Conservation (phyloP, 495 filamentous ascomycete species). For the Sporormia fimetaria region DNA sequence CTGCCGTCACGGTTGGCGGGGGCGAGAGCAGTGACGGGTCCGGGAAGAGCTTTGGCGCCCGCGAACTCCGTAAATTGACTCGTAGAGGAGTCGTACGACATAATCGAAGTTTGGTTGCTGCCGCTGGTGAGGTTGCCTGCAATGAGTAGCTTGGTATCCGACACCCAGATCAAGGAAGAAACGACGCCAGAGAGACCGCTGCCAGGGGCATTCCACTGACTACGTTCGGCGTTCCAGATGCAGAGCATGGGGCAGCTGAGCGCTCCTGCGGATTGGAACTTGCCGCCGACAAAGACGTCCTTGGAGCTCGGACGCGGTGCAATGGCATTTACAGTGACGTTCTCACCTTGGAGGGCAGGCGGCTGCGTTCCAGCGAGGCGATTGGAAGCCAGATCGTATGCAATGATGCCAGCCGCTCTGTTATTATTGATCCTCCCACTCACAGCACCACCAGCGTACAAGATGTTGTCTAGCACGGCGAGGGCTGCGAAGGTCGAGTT, state of each 20-base stretch:
- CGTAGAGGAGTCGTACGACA: constrained; percentile 56
- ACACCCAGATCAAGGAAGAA: constrained; percentile 62
- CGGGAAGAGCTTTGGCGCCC: constrained; percentile 58
- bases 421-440: constrained; percentile 55
- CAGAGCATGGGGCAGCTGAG: constrained; percentile 74
- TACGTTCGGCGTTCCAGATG: constrained; percentile 51
- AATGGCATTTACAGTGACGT: constrained; percentile 65
- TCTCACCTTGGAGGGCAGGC: constrained; percentile 52
- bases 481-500: constrained; percentile 69
- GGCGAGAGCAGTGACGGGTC: constrained; percentile 63
- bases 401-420: constrained; percentile 59
- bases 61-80: constrained; percentile 53
- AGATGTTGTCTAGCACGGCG: constrained; percentile 49
- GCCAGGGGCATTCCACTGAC: constrained; percentile 71
- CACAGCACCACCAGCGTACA: constrained; percentile 75
- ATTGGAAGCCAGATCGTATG: constrained; percentile 59
- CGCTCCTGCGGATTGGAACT: constrained; percentile 69
- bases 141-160: constrained; percentile 54
- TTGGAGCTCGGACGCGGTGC: constrained; percentile 50
- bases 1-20: constrained; percentile 54
- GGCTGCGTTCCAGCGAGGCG: constrained; percentile 54
- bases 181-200: constrained; percentile 57
- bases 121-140: constrained; percentile 63
- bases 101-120: constrained; percentile 53
- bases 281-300: constrained; percentile 77